Evolutionary conservation across 331 rosid genomes (phyloP), one percentile per base, ranked within the genome.

Genomic region (Rhamnella rubrinervis): DNA sequence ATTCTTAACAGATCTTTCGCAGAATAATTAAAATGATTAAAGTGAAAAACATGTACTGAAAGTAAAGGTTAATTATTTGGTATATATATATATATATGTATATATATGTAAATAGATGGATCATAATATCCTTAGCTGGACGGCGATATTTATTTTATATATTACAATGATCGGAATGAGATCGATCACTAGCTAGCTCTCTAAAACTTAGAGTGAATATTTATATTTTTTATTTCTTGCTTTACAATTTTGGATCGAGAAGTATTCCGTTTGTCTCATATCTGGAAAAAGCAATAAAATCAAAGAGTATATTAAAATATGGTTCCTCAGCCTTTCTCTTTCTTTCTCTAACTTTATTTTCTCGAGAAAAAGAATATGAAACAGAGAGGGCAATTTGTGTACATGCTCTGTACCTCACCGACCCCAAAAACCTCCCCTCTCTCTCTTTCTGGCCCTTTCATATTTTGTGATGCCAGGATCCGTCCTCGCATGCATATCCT

Each of bases 381-480:
- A 2, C 19, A 75, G 51, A 63, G 55, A 31, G 4, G 62, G 40
- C 80, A 81, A 76, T 46, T 50, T 84, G 78, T 84, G 80, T 71
- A 70, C 80, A 71, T 71, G n/a, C 62, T 40, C 28, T 81, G 86
- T 81, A 78, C 78, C 68, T 74, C 77, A 25, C 51, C 70, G n/a
- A 59, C 52, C 40, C 55, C 49, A 20, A 18, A 60, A 68, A 37
- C 4, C 13, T 40, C 13, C 13, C 0, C 13, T 40, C 47, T 40
- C 47, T 7, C 1, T 40, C 46, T 6, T 1, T 9, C 47, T 40
- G 9, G 47, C 60, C 78, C 60, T 65, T 61, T 39, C 56, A 20
- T 50, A 26, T 40, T 31, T n/a, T 63, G 86, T 39, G 84, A 88
- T 85, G 95, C 87, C 63, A 81, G 61, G 91, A 85, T 75, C 87